phyloP scores from a whole-genome alignment of 106 monocot genomes.

The Hemerocallis citrina region DNA sequence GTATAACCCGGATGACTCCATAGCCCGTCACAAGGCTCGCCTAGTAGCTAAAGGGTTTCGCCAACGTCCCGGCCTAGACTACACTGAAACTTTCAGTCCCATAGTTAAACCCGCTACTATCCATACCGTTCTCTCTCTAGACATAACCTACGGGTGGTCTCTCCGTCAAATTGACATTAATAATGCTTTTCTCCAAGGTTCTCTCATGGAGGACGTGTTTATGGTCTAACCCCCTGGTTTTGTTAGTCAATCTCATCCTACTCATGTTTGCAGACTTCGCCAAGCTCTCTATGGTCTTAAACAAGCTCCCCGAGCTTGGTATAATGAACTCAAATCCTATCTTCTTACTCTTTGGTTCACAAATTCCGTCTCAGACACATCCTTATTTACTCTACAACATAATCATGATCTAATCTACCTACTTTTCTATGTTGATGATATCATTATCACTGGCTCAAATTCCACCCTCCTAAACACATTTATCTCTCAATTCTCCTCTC shows the following conservation, averaged over 20 bases:
- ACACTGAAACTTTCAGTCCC: slow-evolving; percentile 7
- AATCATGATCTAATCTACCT: neutral
- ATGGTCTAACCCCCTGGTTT: neutral
- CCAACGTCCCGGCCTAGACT: neutral
- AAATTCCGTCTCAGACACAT: neutral
- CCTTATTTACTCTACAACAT: neutral
- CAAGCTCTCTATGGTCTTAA: neutral
- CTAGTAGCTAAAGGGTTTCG: neutral
- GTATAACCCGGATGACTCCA: neutral
- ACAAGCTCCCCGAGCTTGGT: slow-evolving; percentile 3
- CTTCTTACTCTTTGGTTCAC: neutral
- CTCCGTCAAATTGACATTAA: slow-evolving; percentile 1
- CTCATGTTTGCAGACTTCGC: neutral
- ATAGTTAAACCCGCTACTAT: neutral
- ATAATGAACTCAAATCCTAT: neutral
- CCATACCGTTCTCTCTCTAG: neutral
- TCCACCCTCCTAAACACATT: neutral
- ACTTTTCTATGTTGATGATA: neutral
- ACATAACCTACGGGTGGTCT: neutral
- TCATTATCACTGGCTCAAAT: neutral
- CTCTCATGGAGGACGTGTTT: neutral
- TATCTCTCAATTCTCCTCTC: neutral
- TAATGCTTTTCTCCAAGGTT: neutral
- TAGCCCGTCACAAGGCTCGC: neutral
- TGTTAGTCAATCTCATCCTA: neutral